These are phyloP conservation scores for Davidsoniella virescens DNA, from an alignment of 2,329 filamentous ascomycete species.

Conservation along the genomic window DNA sequence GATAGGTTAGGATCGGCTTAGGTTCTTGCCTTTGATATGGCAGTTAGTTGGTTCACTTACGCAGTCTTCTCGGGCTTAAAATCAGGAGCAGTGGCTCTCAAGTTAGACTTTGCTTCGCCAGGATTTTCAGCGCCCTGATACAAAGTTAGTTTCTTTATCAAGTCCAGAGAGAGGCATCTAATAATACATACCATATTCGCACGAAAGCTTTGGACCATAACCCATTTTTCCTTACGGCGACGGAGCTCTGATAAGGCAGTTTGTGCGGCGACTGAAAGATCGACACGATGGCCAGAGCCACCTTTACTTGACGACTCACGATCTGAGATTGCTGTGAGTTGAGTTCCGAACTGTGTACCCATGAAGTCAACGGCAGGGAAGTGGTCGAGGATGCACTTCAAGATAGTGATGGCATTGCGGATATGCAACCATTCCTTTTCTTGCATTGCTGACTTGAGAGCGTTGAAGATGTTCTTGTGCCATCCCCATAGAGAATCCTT, in stretches of 20 bases:
- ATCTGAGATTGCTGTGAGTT: slow-evolving; percentile 49
- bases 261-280: slow-evolving; percentile 57
- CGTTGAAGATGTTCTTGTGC: slow-evolving; percentile 68
- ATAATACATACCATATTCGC: slow-evolving; percentile 38
- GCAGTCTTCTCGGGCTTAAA: slow-evolving; percentile 41
- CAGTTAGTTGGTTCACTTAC: slow-evolving; percentile 15
- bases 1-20: not conserved
- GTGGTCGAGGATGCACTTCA: slow-evolving; percentile 63
- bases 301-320: slow-evolving; percentile 39
- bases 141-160: slow-evolving; percentile 1
- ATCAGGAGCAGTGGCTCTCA: slow-evolving; percentile 44
- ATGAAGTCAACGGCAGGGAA: slow-evolving; percentile 89
- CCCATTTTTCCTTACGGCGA: slow-evolving; percentile 50
- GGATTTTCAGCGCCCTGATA: not conserved
- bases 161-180: slow-evolving; percentile 14
- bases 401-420: slow-evolving; percentile 78
- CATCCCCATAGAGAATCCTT: slow-evolving; percentile 73
- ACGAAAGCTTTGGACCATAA: slow-evolving; percentile 58
- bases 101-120: slow-evolving; percentile 21
- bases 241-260: slow-evolving; percentile 56
- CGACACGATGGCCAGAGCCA: slow-evolving; percentile 43
- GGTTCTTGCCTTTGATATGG: slow-evolving; percentile 6
- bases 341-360: slow-evolving; percentile 48
- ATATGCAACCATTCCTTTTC: slow-evolving; percentile 94
- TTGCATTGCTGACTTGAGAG: slow-evolving; percentile 66